Conservation (phyloP, 129 eudicot species). For the Tanacetum coccineum region DNA sequence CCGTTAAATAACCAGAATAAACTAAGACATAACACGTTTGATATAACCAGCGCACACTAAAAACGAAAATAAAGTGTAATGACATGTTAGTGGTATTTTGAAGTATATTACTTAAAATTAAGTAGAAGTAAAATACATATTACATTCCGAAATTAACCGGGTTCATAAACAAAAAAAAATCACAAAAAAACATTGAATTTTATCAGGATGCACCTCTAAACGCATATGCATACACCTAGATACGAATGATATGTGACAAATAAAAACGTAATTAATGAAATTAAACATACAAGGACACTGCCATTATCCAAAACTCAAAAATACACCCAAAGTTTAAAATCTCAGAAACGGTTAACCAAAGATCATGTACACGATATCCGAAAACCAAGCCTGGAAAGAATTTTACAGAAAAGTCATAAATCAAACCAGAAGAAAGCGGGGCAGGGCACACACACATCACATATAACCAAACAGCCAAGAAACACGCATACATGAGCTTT, state of each 20-base stretch:
- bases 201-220: too few relatives aligned
- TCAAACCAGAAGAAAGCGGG: not conserved
- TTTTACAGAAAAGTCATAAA: constrained; percentile 4
- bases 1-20: too few relatives aligned
- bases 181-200: not conserved
- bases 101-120: too few relatives aligned
- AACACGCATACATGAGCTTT: too few relatives aligned
- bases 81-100: too few relatives aligned
- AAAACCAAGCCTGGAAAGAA: too few relatives aligned
- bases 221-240: too few relatives aligned
- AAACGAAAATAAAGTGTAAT: too few relatives aligned
- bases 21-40: too few relatives aligned
- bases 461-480: too few relatives aligned
- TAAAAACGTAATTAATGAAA: not conserved
- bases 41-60: too few relatives aligned
- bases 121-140: too few relatives aligned
- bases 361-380: not conserved
- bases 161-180: not conserved
- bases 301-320: not conserved
- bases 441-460: constrained; percentile 7
- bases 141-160: not conserved
- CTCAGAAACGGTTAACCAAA: not conserved
- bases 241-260: not conserved
- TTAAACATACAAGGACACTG: not conserved
- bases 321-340: not conserved